Evolutionary conservation across 2,329 filamentous ascomycete species (phyloP), one percentile per base, ranked within the genome.

Genomic region (Xylaria multiplex): DNA sequence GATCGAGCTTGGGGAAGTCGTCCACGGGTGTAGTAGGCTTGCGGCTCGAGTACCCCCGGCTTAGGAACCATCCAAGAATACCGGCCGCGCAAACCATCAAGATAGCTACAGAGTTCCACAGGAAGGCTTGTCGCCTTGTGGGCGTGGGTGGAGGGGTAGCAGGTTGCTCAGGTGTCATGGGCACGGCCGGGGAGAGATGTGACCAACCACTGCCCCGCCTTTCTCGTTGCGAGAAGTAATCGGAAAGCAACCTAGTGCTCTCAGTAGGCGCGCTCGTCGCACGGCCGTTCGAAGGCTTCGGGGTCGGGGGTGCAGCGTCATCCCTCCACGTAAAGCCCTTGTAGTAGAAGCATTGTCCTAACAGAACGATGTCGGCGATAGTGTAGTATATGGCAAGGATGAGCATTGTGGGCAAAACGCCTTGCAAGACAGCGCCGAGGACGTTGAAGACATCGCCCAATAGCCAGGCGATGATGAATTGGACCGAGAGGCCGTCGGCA

Each of bases 401-500:
- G 68, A 93, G 90, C 88, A 98, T 97, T 0, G 95, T 99, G 1
- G 96, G 94, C 60, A 98, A 80, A 6, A 99, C 95, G 62, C 92
- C 91, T 78, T 98, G 95, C 11, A 97, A 79, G 16, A 97, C 88
- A 19, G 93, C 92, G n/a, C 95, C 95, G 2, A 97, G 84, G 69
- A 97, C 96, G 77, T 98, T 98, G 84, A 97, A 97, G 71, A 97
- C 90, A 88, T 99, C 96, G 59, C 96, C 96, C 1, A 90, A 85
- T 2, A 97, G 86, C 96, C 96, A 99, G 74, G 97, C 88, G 66
- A 96, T 90, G 75, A 98, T 89, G 82, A 98, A 99, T 62, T 95
- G 90, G 14, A 97, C 87, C 0, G 93, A 97, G 1, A 98, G 85
- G 2, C 93, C 95, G 77, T 97, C 93, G 64, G 93, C 93, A 46